Conservation (phyloP, 2,329 filamentous ascomycete species). For the Rhynchosporium agropyri region DNA sequence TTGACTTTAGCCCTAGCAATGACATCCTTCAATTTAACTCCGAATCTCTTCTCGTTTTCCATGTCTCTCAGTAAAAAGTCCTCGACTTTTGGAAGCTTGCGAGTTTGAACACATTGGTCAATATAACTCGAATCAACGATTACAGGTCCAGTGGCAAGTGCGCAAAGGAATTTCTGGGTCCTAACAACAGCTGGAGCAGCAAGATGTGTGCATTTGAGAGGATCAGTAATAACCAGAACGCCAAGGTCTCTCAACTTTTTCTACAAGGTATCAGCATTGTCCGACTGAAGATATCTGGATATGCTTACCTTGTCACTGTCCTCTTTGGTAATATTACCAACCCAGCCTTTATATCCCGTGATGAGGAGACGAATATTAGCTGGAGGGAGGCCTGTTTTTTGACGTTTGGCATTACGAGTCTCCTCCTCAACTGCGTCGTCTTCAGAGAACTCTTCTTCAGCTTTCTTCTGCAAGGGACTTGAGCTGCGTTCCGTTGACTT, state of each 20-base stretch:
- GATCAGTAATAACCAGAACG: constrained; percentile 77
- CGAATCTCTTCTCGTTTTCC: constrained; percentile 71
- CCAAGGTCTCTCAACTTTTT: constrained; percentile 81
- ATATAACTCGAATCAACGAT: constrained; percentile 80
- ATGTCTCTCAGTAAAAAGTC: constrained; percentile 72
- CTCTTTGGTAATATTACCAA: constrained; percentile 71
- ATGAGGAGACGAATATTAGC: constrained; percentile 77
- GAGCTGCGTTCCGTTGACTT: constrained; percentile 43
- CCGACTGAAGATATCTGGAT: not conserved
- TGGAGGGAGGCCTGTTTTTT: constrained; percentile 64
- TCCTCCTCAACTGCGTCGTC: constrained; percentile 45
- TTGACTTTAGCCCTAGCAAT: constrained; percentile 74
- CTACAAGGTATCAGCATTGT: constrained; percentile 49
- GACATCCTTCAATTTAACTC: constrained; percentile 69
- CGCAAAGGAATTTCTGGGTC: constrained; percentile 91
- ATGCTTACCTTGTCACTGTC: constrained; percentile 74
- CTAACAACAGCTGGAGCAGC: constrained; percentile 85
- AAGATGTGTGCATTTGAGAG: constrained; percentile 77
- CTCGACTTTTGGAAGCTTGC: constrained; percentile 63
- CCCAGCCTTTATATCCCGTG: constrained; percentile 84
- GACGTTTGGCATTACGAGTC: constrained; percentile 51
- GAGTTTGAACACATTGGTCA: constrained; percentile 71
- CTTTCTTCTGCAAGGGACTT: constrained; percentile 45
- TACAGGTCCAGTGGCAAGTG: constrained; percentile 77
- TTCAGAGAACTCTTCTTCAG: constrained; percentile 48